Evolutionary conservation across 2,329 filamentous ascomycete genomes (phyloP), one percentile per base, ranked within the genome.

Genomic region (Pseudogymnoascus destructans): DNA sequence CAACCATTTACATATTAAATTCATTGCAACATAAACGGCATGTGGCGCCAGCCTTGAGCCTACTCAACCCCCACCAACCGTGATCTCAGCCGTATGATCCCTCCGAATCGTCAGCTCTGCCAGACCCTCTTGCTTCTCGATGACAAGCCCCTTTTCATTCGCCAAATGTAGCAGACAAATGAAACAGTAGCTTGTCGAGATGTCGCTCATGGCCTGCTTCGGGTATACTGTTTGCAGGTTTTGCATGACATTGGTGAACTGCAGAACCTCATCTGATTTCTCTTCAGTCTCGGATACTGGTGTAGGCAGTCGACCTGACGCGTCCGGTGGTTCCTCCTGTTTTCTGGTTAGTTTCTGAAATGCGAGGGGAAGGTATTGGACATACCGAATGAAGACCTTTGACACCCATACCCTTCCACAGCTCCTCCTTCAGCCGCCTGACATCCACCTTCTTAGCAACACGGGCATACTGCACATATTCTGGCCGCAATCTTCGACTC

Each of bases 181-280:
- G 73, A 97, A 98, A 70, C 93, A 95, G 72, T 75, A 86, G 62
- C 81, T 95, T 0, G 93, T 98, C 33, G 90, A 95, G 67, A 98
- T 97, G 71, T 98, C 93, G 61, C 86, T 84, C 82, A 98, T 88
- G 61, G 84, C 82, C 64, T 87, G 79, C 70, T 88, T 87, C 9
- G 90, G 85, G 68, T 98, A 98, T 6, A 95, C 89, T 3, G 78
- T 73, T 69, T 95, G 87, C 52, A 98, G 75, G 61, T 85, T 85
- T 69, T 95, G 95, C 83, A 98, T 95, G 60, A 98, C 84, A 17
- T 86, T 77, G 0, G 91, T 97, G 72, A 98, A 98, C 66, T 86
- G 90, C 63, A 96, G 78, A 3, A 72, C 73, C 8, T 72, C 77
- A 70, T 62, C 74, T 73, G 57, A 75, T 68, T 57, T 57, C 33